These are phyloP conservation scores for Penicillium argentinense DNA, from an alignment of 495 filamentous ascomycete genomes.

Conservation along the genomic window DNA sequence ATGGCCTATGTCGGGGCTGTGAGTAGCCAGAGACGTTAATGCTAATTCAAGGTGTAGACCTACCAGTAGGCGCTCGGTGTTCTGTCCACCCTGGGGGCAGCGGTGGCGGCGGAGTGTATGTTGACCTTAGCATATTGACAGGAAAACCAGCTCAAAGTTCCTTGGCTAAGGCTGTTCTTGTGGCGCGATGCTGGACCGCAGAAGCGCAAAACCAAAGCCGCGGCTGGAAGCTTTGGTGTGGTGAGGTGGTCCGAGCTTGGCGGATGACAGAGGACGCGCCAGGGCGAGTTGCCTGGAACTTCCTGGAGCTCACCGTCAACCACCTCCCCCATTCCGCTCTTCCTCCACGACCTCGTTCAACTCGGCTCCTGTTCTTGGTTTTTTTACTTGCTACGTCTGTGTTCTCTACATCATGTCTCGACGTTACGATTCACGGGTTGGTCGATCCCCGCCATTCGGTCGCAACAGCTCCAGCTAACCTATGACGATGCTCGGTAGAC, in stretches of 20 bases:
- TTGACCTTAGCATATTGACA: constrained; percentile 41
- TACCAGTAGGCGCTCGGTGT: constrained; percentile 84
- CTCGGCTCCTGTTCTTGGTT: constrained; percentile 2
- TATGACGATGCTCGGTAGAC: constrained; percentile 64
- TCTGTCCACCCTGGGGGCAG: constrained; percentile 86
- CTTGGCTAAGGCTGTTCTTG: background rate
- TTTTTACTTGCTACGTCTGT: constrained; percentile 6
- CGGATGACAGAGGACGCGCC: constrained; percentile 46
- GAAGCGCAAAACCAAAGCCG: constrained; percentile 18
- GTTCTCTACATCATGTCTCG: constrained; percentile 72
- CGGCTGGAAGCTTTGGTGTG: constrained; percentile 34
- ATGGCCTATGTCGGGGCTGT: constrained; percentile 58
- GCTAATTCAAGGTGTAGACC: constrained; percentile 12
- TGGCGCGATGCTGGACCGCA: constrained; percentile 9
- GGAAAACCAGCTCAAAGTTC: background rate
- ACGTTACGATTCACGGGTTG: constrained; percentile 95
- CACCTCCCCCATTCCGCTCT: constrained; percentile 18
- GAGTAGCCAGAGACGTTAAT: constrained; percentile 17
- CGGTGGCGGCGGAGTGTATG: constrained; percentile 49
- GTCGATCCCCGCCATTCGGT: constrained; percentile 28
- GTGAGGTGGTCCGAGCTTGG: constrained; percentile 50
- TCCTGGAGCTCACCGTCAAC: constrained; percentile 20
- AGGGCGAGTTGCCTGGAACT: constrained; percentile 49
- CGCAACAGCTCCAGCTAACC: constrained; percentile 44
- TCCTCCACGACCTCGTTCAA: constrained; percentile 7